Evolutionary conservation across 148 eudicot species (phyloP).

Genomic region (Selenicereus undatus): DNA sequence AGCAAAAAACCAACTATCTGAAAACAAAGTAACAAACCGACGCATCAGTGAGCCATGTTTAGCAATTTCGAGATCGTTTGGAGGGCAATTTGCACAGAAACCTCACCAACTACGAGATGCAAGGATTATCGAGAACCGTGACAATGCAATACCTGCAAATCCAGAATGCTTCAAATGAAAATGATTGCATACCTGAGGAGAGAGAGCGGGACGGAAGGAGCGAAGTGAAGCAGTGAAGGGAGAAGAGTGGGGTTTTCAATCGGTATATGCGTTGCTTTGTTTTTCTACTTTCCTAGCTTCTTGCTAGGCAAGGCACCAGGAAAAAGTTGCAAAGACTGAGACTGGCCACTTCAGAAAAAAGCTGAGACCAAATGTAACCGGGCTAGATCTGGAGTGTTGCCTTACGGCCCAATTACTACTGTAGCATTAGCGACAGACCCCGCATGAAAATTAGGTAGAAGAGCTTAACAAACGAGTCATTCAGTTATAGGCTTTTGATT

Average conservation of each 20-base stretch:
- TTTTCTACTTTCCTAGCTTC: conserved; percentile 3
- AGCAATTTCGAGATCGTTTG: background rate
- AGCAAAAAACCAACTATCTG: conserved; percentile 16
- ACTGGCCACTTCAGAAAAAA: background rate
- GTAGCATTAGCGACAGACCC: background rate
- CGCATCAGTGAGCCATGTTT: background rate
- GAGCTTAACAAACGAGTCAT: too few species aligned
- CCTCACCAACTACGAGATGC: background rate
- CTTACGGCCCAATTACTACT: background rate
- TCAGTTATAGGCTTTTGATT: too few species aligned
- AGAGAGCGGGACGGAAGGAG: background rate
- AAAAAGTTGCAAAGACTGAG: background rate
- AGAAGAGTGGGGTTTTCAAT: background rate
- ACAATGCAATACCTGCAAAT: background rate
- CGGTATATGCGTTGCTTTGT: background rate
- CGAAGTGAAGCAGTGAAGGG: conserved; percentile 2
- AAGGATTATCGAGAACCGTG: background rate
- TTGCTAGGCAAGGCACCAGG: conserved; percentile 4
- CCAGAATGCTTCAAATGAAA: background rate
- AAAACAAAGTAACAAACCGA: background rate
- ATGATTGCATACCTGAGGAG: background rate
- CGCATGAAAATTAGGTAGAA: too few species aligned
- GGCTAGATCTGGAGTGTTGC: background rate
- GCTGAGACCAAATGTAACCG: background rate
- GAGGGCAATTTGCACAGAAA: background rate